Evolutionary conservation across 305 asterid species (phyloP), one percentile per base, ranked within the genome.

Genomic region (Lippia alba): DNA sequence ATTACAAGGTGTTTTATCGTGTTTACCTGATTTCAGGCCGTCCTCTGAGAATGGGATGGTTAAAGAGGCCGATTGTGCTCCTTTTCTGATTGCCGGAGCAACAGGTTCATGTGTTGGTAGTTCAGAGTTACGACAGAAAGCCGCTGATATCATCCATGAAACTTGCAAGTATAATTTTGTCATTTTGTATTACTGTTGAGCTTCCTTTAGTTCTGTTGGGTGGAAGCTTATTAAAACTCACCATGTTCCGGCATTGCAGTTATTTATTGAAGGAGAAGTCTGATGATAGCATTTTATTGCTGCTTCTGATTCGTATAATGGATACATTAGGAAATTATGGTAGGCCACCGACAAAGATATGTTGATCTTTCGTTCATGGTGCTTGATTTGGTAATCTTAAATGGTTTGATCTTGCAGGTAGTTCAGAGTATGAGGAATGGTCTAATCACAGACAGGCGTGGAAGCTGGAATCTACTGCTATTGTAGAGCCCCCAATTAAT

Each of bases 401-500:
- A 61, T 81, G 77, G 69, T 72, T 66, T 76, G 63, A 76, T 66
- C 62, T 44, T 72, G 67, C 87, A 92, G 98, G 99, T 69, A 91
- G 98, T 88, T 86, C 95, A 10, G 99, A 92, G 85, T 95, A 90
- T 76, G 98, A 92, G 76, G 99, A 95, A 85, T 95, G 98, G 98
- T 85, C 85, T 39, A 89, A 85, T 84, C 98, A 92, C 77, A 82
- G 96, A 82, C 99, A 95, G 74, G 86, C 96, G 69, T 92, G 98
- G 97, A 92, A 89, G 82, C 86, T 84, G 79, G 99, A 95, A 81
- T 92, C 98, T 79, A 83, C 91, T 69, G 96, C 97, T 77, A 86
- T 89, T 80, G 71, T 89, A 63, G 99, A 95, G 82, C 97, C 99
- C 75, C 89, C 99, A 17, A 76, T 87, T 72, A 95, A 95, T 84